Evolutionary conservation across 306 rosid species (phyloP).

Genomic region (Ormosia semicastrata): DNA sequence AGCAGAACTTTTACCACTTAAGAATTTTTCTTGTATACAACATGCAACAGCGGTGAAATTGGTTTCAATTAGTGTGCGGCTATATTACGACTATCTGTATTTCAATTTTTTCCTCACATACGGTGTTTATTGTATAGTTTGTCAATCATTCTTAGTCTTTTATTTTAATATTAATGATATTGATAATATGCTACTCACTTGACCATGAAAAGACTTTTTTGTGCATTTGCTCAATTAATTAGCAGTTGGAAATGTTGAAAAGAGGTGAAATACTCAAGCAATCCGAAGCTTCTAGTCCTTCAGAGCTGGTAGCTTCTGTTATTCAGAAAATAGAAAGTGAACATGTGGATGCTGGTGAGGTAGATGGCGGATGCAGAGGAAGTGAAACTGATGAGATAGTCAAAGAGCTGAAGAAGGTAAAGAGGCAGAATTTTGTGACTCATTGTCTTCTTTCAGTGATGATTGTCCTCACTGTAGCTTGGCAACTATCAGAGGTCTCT

Average conservation of each 20-base stretch:
- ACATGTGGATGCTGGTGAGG: constrained; percentile 7
- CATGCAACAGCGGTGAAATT: no score
- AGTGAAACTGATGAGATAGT: constrained; percentile 47
- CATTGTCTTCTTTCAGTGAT: constrained; percentile 83
- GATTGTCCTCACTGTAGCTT: constrained; percentile 69
- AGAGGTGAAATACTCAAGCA: constrained; percentile 27
- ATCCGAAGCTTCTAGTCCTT: constrained; percentile 26
- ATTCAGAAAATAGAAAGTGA: constrained; percentile 9
- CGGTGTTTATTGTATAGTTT: neutral
- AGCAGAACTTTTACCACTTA: no score
- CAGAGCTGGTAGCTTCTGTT: constrained; percentile 7
- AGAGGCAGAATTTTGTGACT: constrained; percentile 68
- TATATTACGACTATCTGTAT: no score
- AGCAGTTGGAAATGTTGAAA: constrained; percentile 54
- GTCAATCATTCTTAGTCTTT: neutral
- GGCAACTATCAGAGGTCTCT: constrained; percentile 82
- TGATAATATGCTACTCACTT: neutral
- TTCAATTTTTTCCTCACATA: no score
- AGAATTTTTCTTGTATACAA: no score
- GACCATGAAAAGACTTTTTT: neutral
- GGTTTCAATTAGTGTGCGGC: no score
- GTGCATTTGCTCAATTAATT: neutral
- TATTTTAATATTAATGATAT: neutral
- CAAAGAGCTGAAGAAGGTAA: constrained; percentile 62
- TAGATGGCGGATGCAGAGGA: neutral